These are phyloP conservation scores for Pistacia vera DNA, from an alignment of 345 rosid species.

Conservation along the genomic window DNA sequence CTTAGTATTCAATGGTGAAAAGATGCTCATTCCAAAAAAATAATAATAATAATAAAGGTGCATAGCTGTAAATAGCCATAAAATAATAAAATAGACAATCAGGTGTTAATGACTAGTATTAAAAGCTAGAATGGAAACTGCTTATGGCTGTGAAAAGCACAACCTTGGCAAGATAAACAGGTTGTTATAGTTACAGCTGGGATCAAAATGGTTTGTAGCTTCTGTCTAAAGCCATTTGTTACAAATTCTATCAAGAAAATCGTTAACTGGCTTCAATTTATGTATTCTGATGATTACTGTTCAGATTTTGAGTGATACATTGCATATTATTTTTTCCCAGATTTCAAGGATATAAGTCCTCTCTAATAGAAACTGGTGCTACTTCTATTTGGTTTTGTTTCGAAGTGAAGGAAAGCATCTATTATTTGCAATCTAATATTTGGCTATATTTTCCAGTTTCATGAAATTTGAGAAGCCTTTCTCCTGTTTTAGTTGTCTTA, in stretches of 20 bases:
- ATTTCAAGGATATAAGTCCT: too few species aligned
- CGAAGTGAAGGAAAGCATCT: neutral
- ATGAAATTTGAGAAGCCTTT: neutral
- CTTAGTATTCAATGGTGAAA: neutral
- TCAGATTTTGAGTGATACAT: neutral
- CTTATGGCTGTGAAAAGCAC: neutral
- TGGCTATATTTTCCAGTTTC: neutral
- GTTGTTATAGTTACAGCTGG: neutral
- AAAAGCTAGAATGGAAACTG: neutral
- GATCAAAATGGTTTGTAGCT: neutral
- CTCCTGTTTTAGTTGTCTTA: neutral
- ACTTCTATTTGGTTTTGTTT: too few species aligned
- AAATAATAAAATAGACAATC: neutral
- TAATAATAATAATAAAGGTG: neutral
- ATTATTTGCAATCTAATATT: neutral
- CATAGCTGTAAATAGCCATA: neutral
- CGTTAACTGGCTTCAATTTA: neutral
- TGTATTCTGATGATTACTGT: neutral
- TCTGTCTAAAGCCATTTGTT: neutral
- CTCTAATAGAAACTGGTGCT: too few species aligned
- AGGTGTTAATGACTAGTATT: too few species aligned
- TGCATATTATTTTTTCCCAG: too few species aligned
- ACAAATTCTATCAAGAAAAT: neutral
- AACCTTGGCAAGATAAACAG: neutral
- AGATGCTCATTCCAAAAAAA: neutral